Evolutionary conservation across 164 flowering plant species (phyloP), one percentile per base, ranked within the genome.

Genomic region (Brasenia schreberi): DNA sequence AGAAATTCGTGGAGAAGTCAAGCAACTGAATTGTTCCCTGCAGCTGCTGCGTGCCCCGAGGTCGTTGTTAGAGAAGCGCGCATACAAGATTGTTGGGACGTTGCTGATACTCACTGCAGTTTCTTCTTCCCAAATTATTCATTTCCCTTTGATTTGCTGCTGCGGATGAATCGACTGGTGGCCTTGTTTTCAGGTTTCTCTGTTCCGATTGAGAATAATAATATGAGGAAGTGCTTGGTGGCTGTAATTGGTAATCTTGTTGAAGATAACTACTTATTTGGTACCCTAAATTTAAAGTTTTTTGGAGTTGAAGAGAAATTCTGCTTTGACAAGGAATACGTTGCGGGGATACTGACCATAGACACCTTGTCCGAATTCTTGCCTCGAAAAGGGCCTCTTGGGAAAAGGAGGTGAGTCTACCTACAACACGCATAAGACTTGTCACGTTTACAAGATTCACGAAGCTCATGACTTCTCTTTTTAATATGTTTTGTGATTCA

Each of bases 61-160:
- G 77, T 94, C 63, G 85, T 87, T 74, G 98, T 94, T 43, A 78
- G 98, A 66, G 97, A 94, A 79, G 98, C 98, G n/a, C 80, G 96
- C 73, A n/a, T 89, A 69, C 96, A 90, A 78, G 98, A 94, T 70
- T 84, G 83, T 68, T 94, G 98, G 98, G 98, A 90, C 76, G 95
- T 94, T 64, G 97, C 90, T 42, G 98, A 94, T 79, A 94, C 98
- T n/a, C 98, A 94, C 71, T 94, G 98, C 76, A 90, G 95, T 73
- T 86, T 90, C 62, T 94, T 94, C 88, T 94, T 93, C 75, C 98
- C 98, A 14, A 85, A 80, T 6, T 90, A 88, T 67, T 78, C 94
- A 3, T 93, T 94, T 72, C 98, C 98, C 65, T 74, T 90, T 44
- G 96, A 90, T 74, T 82, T 89, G 63, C 77, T 83, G 43, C 68